phyloP scores from a whole-genome alignment of 495 filamentous ascomycete genomes.

The Jackrogersella minutella region DNA sequence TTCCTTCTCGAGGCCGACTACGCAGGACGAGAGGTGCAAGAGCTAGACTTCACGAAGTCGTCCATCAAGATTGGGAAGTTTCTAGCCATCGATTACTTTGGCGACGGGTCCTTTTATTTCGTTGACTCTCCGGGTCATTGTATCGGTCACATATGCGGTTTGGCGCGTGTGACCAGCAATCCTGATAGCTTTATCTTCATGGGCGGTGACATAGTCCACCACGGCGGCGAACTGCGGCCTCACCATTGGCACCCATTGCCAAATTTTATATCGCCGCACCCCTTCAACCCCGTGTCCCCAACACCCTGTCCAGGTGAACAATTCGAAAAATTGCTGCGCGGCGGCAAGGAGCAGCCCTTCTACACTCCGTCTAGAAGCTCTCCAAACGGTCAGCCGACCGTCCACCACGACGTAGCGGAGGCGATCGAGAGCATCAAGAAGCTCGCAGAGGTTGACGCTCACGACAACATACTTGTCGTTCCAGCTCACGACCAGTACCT shows the following conservation, averaged over 20 bases:
- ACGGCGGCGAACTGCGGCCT: conserved; percentile 62
- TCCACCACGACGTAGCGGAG: conserved; percentile 41
- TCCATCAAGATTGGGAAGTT: conserved; percentile 56
- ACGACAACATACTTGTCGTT: conserved; percentile 59
- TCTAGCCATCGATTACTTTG: conserved; percentile 66
- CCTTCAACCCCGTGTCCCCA: conserved; percentile 33
- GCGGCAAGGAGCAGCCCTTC: conserved; percentile 44
- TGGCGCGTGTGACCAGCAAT: conserved; percentile 59
- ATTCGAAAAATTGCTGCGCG: conserved; percentile 49
- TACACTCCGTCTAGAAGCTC: conserved; percentile 41
- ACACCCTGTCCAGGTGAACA: conserved; percentile 50
- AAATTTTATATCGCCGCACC: conserved; percentile 49
- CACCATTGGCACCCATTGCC: conserved; percentile 60
- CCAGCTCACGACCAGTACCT: conserved; percentile 63
- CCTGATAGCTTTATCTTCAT: conserved; percentile 63
- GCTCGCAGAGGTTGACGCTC: conserved; percentile 58
- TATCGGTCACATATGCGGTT: conserved; percentile 63
- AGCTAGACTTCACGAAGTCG: conserved; percentile 53
- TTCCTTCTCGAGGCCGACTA: conserved; percentile 59
- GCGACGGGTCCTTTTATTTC: conserved; percentile 67
- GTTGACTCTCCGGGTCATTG: conserved; percentile 65
- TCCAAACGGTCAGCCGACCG: conserved; percentile 4
- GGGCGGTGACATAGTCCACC: conserved; percentile 64
- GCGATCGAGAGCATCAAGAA: conserved; percentile 51
- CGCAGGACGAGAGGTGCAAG: conserved; percentile 49